Evolutionary conservation across 83 land plant species (phyloP), one percentile per base, ranked within the genome.

Genomic region (Picea abies): DNA sequence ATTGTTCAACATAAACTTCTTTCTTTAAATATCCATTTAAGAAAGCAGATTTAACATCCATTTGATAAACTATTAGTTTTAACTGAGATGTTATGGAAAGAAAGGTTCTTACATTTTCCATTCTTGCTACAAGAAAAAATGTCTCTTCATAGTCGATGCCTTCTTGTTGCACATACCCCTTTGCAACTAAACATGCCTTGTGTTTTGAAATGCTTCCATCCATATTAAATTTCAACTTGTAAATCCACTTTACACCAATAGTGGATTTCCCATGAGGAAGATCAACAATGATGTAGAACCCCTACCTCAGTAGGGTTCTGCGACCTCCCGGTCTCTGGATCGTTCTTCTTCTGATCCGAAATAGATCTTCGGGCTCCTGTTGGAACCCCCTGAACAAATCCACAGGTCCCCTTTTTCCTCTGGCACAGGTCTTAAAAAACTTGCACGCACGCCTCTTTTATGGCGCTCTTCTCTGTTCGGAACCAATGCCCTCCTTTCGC

Each of bases 1-100:
- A 47, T 80, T 80, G 82, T 12, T 80, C 82, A 14, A 80, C 82
- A 63, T 64, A 80, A 63, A 80, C 82, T 22, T 65, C 72, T 65
- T 80, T 73, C 14, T 80, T 35, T 12, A 80, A 65, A 22, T 26
- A 17, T 4, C 72, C 35, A 63, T 80, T 63, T 65, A 80, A 47
- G 32, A 80, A 80, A 6, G 82, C 71, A 9, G 52, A 80, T 66
- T 80, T 80, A 4, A 63, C 82, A 65, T 80, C 82, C 11, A 85
- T 20, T 75, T 85, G 85, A 47, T 61, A 68, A 10, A 68, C 17
- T 8, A 9, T 23, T 10, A 22, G 10, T 23, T 23, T 29, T 8
- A 22, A 23, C 14, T 71, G 5, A 5, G 75, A 9, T n/a, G 75
- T 1, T 32, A 71, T 5, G 4, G 5, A 26, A 11, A 29, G 20